Conservation (phyloP, 1,139 yeast species). For the Williopsis jadinii region DNA sequence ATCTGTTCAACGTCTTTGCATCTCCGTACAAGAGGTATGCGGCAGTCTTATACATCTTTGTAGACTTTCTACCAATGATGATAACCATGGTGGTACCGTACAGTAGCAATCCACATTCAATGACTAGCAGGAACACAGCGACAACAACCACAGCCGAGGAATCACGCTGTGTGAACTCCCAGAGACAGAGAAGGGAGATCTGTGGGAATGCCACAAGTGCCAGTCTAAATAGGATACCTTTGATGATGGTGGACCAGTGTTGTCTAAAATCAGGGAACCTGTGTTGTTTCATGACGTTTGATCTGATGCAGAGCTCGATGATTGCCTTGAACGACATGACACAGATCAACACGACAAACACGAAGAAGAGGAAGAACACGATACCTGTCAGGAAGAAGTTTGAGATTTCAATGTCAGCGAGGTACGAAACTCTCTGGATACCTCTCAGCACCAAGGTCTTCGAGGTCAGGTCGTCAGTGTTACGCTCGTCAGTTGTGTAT, state of each 20-base stretch:
- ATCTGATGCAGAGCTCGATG: constrained; percentile 60
- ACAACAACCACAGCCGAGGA: constrained; percentile 78
- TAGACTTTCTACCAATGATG: constrained; percentile 64
- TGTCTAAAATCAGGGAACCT: constrained; percentile 72
- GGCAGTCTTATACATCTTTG: constrained; percentile 73
- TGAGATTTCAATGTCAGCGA: constrained; percentile 81
- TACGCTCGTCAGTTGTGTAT: constrained; percentile 70
- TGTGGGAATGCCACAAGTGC: constrained; percentile 83
- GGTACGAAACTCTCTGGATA: constrained; percentile 81
- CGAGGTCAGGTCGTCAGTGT: constrained; percentile 36
- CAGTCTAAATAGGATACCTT: constrained; percentile 83
- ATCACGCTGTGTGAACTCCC: constrained; percentile 83
- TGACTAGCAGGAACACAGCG: constrained; percentile 60
- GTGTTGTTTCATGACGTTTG: constrained; percentile 50
- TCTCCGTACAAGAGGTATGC: constrained; percentile 90
- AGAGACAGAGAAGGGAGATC: constrained; percentile 69
- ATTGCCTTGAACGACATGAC: constrained; percentile 67
- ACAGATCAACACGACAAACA: constrained; percentile 60
- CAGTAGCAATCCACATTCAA: constrained; percentile 50
- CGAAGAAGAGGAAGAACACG: constrained; percentile 73
- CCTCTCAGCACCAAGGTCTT: constrained; percentile 83
- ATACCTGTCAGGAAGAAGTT: constrained; percentile 82
- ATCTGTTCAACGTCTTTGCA: constrained; percentile 69
- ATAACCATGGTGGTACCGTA: constrained; percentile 75
- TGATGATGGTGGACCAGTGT: constrained; percentile 74